phyloP scores from a whole-genome alignment of 179 eudicot species.

The Vitellaria paradoxa region DNA sequence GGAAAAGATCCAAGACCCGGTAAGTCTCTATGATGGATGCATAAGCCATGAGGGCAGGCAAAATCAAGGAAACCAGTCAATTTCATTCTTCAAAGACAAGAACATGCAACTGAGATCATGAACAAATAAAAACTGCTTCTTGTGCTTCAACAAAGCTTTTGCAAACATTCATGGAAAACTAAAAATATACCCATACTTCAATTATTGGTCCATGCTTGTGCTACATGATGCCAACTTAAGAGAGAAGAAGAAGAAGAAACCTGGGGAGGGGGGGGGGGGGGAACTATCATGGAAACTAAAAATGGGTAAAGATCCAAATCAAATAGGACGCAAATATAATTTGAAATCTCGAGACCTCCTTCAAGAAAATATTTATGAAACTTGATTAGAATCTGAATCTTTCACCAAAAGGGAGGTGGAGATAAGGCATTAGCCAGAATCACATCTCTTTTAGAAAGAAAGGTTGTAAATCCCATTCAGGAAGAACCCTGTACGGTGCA shows the following conservation, averaged over 20 bases:
- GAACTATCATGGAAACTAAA: conserved; percentile 21
- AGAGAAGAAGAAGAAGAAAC: too few species aligned
- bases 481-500: conserved; percentile 7
- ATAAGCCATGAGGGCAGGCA: too few species aligned
- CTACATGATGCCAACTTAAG: conserved; percentile 29
- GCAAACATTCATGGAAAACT: conserved; percentile 11
- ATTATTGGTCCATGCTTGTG: conserved; percentile 52
- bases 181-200: conserved; percentile 32
- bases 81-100: not conserved
- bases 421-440: conserved; percentile 46
- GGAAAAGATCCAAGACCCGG: too few species aligned
- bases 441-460: conserved; percentile 31
- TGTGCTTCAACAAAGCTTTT: not conserved
- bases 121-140: not conserved
- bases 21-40: too few species aligned
- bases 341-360: conserved; percentile 33
- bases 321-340: conserved; percentile 18
- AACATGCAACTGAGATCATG: not conserved
- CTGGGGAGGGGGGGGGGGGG: not conserved
- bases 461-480: conserved; percentile 22
- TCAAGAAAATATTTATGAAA: conserved; percentile 37
- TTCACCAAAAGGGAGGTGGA: conserved; percentile 23
- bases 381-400: conserved; percentile 40
- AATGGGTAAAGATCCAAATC: conserved; percentile 13
- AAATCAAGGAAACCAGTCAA: not conserved